Evolutionary conservation across 2,329 filamentous ascomycete species (phyloP).

Genomic region (Paraphoma chrysanthemicola): DNA sequence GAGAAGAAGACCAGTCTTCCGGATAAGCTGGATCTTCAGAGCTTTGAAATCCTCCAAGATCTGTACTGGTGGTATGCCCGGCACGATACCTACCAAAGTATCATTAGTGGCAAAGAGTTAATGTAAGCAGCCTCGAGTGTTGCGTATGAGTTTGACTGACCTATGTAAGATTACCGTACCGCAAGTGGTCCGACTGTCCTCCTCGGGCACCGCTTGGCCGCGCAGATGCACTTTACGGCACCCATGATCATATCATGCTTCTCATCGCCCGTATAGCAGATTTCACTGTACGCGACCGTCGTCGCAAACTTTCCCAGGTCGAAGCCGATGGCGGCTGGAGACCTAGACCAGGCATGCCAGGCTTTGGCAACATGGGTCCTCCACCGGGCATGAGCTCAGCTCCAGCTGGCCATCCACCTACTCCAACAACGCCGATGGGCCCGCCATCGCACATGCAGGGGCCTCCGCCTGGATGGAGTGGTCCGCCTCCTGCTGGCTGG

Average conservation of each 20-base stretch:
- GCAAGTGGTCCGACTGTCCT: conserved; percentile 84
- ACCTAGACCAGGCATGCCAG: conserved; percentile 58
- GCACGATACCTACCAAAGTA: conserved; percentile 90
- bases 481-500: conserved; percentile 25
- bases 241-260: conserved; percentile 85
- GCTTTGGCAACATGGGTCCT: conserved; percentile 45
- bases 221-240: conserved; percentile 81
- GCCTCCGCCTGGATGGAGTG: conserved; percentile 31
- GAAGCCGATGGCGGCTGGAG: conserved; percentile 64
- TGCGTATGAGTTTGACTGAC: conserved; percentile 27
- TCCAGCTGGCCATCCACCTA: conserved; percentile 20
- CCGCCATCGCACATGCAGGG: conserved; percentile 37
- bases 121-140: conserved; percentile 68
- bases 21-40: conserved; percentile 69
- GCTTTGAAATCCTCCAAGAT: conserved; percentile 82
- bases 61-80: conserved; percentile 96
- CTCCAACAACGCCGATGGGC: conserved; percentile 26
- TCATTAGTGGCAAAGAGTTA: conserved; percentile 82
- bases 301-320: conserved; percentile 75
- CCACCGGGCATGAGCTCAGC: conserved; percentile 31
- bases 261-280: conserved; percentile 80
- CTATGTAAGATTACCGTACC: conserved; percentile 73
- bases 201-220: conserved; percentile 82
- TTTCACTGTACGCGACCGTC: conserved; percentile 78
- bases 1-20: conserved; percentile 44